A percentile compares a stretch with the other conserved stretches of the same genome.
Evolutionary conservation across 2,329 filamentous ascomycete genomes (phyloP).

Genomic region (Colletotrichum zoysiae): DNA sequence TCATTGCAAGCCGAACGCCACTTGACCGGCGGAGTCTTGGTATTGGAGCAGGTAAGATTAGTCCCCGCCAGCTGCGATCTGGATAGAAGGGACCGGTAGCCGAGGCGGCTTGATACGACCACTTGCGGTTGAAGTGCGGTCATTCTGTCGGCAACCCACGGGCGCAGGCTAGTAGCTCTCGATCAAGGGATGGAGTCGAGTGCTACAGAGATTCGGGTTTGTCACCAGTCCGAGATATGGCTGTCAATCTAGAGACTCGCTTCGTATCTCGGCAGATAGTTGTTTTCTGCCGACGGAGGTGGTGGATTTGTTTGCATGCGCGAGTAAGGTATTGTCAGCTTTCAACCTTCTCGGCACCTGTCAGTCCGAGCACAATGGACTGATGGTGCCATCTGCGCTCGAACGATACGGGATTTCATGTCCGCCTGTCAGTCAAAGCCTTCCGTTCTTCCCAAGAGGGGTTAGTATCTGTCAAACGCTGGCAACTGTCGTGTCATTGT

Average conservation of each 20-base stretch:
- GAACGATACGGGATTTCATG: no score
- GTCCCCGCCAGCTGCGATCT: not conserved
- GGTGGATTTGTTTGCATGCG: not conserved
- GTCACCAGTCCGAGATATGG: not conserved
- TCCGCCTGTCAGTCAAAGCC: not conserved
- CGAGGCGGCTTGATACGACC: not conserved
- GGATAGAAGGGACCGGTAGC: not conserved
- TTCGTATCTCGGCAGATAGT: not conserved
- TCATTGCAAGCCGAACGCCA: not conserved
- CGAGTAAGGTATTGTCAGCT: not conserved
- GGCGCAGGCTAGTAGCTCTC: not conserved
- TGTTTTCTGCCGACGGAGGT: no score
- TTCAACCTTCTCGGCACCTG: not conserved
- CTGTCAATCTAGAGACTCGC: not conserved
- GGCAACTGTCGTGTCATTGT: not conserved
- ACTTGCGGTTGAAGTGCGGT: not conserved
- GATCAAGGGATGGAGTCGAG: not conserved
- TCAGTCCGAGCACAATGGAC: not conserved
- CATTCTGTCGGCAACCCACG: no score
- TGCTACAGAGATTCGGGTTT: not conserved
- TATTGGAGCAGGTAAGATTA: constrained; percentile 21
- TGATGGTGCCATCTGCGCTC: no score
- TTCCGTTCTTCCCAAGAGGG: not conserved
- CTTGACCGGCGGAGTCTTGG: not conserved
- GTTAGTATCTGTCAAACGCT: not conserved